phyloP scores from a whole-genome alignment of 345 rosid genomes.

The Citrus trifoliata region DNA sequence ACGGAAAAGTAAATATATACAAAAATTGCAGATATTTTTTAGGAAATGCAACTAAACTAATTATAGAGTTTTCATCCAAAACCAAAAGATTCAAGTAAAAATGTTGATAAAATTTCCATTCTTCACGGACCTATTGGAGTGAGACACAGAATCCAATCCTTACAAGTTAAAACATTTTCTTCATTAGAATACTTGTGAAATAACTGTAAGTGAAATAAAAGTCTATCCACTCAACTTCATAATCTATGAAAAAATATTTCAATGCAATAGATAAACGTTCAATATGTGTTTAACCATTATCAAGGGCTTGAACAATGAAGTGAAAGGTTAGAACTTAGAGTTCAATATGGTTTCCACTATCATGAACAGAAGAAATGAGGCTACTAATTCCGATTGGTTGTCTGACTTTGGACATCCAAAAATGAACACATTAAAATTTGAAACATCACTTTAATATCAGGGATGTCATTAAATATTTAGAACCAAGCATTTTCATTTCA shows the following conservation, averaged over 20 bases:
- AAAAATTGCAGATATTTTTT: neutral
- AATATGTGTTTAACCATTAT: neutral
- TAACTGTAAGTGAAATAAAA: neutral
- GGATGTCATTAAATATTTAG: neutral
- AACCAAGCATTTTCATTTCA: neutral
- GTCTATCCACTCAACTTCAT: neutral
- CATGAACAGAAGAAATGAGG: neutral
- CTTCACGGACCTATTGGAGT: neutral
- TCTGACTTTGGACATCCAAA: neutral
- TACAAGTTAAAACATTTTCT: neutral
- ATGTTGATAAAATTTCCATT: neutral
- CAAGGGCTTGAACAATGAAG: neutral
- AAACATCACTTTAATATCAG: neutral
- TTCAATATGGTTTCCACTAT: neutral
- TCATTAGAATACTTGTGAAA: neutral
- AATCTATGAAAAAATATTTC: neutral
- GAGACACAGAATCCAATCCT: neutral
- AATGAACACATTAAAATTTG: neutral
- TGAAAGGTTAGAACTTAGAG: neutral
- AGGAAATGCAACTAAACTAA: neutral
- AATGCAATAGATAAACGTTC: neutral
- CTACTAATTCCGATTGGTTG: neutral
- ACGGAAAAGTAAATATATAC: neutral
- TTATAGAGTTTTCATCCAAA: neutral
- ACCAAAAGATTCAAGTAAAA: neutral